Evolutionary conservation across 257 asterid species (phyloP).

Genomic region (Nicotiana obtusifolia): DNA sequence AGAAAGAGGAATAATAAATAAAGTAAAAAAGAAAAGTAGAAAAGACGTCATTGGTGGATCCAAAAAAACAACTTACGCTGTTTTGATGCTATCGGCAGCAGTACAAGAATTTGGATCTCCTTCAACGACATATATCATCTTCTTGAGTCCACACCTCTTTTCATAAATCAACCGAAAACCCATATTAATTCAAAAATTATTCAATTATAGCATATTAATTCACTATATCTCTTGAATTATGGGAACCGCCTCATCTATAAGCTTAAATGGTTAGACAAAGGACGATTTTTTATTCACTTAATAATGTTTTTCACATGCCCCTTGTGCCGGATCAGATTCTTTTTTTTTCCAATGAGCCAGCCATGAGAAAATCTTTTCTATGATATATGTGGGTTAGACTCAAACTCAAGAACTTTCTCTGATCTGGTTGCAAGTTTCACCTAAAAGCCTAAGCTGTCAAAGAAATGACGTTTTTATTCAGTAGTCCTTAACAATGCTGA

Average conservation of each 20-base stretch:
- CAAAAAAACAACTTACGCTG: slow-evolving; percentile 61
- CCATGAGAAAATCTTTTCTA: neutral
- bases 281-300: neutral
- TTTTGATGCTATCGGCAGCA: slow-evolving; percentile 92
- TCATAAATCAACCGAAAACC: slow-evolving; percentile 18
- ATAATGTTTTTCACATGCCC: neutral
- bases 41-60: neutral
- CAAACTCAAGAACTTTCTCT: neutral
- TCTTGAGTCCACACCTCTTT: slow-evolving; percentile 92
- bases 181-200: neutral
- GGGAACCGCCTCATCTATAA: neutral
- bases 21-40: neutral
- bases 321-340: neutral
- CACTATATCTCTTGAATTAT: neutral
- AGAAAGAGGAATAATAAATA: slow-evolving; percentile 16
- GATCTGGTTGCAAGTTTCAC: neutral
- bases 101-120: slow-evolving; percentile 92
- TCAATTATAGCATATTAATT: no score
- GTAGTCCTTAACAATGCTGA: neutral
- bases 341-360: neutral
- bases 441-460: neutral
- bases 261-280: neutral
- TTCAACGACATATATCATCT: slow-evolving; percentile 92
- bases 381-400: neutral
- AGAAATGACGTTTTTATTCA: neutral